Evolutionary conservation across 2,329 filamentous ascomycete species (phyloP), one percentile per base, ranked within the genome.

Genomic region (Capronia americana): DNA sequence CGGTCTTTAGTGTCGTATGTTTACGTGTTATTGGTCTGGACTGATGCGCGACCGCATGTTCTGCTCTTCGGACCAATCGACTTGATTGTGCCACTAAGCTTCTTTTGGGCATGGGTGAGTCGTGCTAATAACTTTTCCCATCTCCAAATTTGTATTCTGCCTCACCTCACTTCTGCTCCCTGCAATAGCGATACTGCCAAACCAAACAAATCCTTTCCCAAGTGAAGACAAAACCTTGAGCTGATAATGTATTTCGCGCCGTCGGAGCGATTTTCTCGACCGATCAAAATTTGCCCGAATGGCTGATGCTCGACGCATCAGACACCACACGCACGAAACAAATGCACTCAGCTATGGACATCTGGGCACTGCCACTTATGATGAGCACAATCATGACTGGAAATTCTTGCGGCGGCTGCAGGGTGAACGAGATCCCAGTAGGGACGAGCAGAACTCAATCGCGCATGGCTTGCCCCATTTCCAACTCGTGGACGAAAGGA

Each of bases 261-360:
- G 8, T 11, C 50, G n/a, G 46, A 17, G 38, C 50, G 32, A 28
- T 50, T 12, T 38, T 32, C 14, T 28, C 66, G 48, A 55, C 38
- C 28, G 20, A 23, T 58, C 17, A 61, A 38, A 34, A 24, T 57
- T 24, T 44, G 23, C 34, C 48, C 61, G 32, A 69, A 71, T 71
- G 70, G 66, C 70, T 70, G 62, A 71, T 46, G 50, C 38, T 44
- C 54, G 65, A 57, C 68, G 64, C 14, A 44, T 17, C 44, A 55
- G 48, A 56, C 53, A 56, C 51, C 63, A 70, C 61, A 50, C 63
- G n/a, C 70, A 71, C 54, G 69, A 71, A 61, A 63, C 69, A 4
- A 70, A 60, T 38, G 58, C 58, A 6, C 41, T 71, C n/a, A 68
- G 50, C 23, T 71, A 70, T 60, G 71, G 71, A 50, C 68, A 70